A percentile compares a stretch with the other conserved stretches of the same genome.
Conservation (phyloP, 805 yeast genomes). For the Starmera quercuum region DNA sequence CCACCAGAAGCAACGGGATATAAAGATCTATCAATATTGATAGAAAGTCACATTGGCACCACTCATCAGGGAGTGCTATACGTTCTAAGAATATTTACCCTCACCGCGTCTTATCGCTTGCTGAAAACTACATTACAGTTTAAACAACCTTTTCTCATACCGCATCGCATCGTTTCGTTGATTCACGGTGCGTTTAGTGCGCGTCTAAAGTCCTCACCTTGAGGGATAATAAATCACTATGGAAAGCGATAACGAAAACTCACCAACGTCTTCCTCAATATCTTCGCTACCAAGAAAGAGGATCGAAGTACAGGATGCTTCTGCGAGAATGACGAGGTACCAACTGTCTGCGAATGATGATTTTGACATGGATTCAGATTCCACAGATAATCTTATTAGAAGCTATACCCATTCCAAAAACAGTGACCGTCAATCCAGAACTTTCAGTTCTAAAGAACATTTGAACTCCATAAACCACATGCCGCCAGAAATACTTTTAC, state of each 20-base stretch:
- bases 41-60: no score
- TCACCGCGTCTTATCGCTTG: no score
- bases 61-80: no score
- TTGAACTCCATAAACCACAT: constrained; percentile 22
- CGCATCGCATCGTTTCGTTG: no score
- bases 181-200: no score
- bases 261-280: neutral
- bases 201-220: no score
- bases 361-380: neutral
- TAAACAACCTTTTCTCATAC: no score
- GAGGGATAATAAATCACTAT: no score
- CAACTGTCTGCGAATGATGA: neutral
- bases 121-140: no score
- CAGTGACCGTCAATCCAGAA: neutral
- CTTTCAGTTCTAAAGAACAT: neutral
- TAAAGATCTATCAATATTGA: no score
- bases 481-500: constrained; percentile 52
- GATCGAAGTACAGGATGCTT: neutral
- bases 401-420: neutral
- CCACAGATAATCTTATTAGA: neutral
- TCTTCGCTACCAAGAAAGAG: constrained; percentile 1
- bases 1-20: no score
- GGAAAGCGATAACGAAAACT: constrained; percentile 3
- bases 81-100: no score
- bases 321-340: neutral